Percentiles rank a stretch among this genome's conserved stretches.
These are phyloP conservation scores for Fusarium sp. DNA, from an alignment of 2,329 filamentous ascomycete genomes.

Conservation along the genomic window DNA sequence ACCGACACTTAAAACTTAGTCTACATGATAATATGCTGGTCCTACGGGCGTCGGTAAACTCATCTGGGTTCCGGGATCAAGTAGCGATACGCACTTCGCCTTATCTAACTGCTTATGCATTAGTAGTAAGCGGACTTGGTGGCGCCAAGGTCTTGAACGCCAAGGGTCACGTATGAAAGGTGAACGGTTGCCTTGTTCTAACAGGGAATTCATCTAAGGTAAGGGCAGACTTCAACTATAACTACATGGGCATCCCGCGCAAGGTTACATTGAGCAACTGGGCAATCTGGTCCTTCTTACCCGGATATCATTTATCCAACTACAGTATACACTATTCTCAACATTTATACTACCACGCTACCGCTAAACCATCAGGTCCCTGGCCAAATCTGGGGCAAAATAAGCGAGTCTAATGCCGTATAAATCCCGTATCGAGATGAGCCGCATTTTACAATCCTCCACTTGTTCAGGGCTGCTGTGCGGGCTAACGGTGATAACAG, in stretches of 20 bases:
- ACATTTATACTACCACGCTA: background rate
- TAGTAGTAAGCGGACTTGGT: background rate
- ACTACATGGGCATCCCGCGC: background rate
- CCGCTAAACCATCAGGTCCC: conserved; percentile 12
- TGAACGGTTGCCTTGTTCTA: background rate
- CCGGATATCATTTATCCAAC: background rate
- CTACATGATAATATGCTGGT: background rate
- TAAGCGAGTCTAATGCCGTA: conserved; percentile 30
- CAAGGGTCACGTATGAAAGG: background rate
- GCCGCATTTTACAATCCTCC: conserved; percentile 2
- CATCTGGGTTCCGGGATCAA: background rate
- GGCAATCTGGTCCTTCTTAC: background rate
- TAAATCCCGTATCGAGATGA: conserved; percentile 14
- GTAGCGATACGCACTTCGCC: background rate
- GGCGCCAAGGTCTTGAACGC: background rate
- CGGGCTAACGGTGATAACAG: conserved; percentile 9
- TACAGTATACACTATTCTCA: background rate
- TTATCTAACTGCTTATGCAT: background rate
- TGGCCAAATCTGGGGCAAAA: conserved; percentile 17
- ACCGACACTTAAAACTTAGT: background rate
- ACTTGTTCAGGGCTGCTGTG: conserved; percentile 15
- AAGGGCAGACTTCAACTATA: background rate
- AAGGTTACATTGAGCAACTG: background rate
- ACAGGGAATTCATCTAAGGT: background rate
- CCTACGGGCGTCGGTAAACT: background rate